Base-by-base conservation (phyloP, 305 asterid genomes). In the Plantago lanceolata region DNA sequence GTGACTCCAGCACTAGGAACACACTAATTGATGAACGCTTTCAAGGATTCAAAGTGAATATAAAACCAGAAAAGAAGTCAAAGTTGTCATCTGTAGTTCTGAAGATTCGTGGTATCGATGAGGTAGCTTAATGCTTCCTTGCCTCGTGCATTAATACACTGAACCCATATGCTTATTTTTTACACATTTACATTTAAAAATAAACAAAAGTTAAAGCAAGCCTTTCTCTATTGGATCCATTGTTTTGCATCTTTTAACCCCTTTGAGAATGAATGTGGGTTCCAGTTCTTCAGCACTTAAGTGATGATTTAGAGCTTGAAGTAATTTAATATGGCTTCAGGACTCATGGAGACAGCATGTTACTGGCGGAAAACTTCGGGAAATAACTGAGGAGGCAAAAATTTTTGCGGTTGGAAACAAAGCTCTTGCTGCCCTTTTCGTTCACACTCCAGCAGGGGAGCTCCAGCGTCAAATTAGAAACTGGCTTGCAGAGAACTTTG, bases 361-460 rank as follows among this genome's bases (percentile, higher is more conserved):
- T 70, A 94, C 99, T 12, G 97, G 99, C 63, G 96, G 91, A 70
- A 94, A 90, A 71, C 96, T 94, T 60, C 81, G 96, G 76, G 97
- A 94, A 84, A 86, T 90, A 71, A 90, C 99, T 1, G 99, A 90
- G 76, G 97, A 94, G 68, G 99, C 97, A 71, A 94, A 94, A 75
- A 52, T 55, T 62, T 94, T 78, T 71, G 89, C 99, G 16, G 79
- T 72, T 62, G 99, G 97, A 73, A 94, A 86, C 78, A 85, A 86
- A 81, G 92, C 85, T 63, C 95, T 90, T 62, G 97, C 99, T 11
- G 88, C 96, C 63, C 87, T 94, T 21, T 90, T 94, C 69, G 99
- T 94, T 69, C 99, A 94, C 71, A 94, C 99, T 45, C 99, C 99
- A 45, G 99, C 99, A 62, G 99, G 99, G 20, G 99, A 94, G 77